Base-by-base conservation (phyloP, 768 basidiomycete species). In the Russula sp. region DNA sequence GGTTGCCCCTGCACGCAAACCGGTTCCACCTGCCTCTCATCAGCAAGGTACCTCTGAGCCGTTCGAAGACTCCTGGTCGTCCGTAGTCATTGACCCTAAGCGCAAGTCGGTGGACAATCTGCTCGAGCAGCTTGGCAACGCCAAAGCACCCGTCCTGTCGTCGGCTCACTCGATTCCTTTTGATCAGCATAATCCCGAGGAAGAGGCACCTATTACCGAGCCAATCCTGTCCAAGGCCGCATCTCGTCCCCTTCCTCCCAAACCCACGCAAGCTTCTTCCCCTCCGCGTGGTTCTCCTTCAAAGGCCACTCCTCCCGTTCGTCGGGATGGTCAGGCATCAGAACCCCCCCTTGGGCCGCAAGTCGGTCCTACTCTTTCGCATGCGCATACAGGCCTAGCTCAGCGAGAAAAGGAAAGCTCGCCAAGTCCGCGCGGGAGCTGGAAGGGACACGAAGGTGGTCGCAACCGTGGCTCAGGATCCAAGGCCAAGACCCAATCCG, bases 81-180 rank as follows among this genome's bases (percentile, higher is more conserved):
- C 74, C 22, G 46, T 32, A 10, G 51, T 67, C 47, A 65, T 71
- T 18, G 75, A 88, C 66, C 85, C 89, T 36, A 90, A 90, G 75
- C 81, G 87, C 61, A 88, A 88, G 70, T 91, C 90, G 1, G 87
- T 91, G 54, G 90, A 92, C 69, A 90, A 91, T 68, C 75, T 91
- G 41, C 76, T 91, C 66, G 88, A 90, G 60, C 85, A 88, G 67
- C 72, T 90, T 7, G 84, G 85, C 29, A 79, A 84, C 63, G 69
- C 72, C 58, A 76, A 76, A 67, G 69, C 70, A 38, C 70, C 75
- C 58, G 72, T 70, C 35, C 50, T 71, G 46, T 34, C 72, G 22
- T 54, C 72, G 32, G 54, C 66, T 48, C 70, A 72, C 61, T 58
- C 68, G 32, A 39, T 65, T 25, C 55, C 73, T 48, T 75, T 70